Evolutionary conservation across 305 asterid genomes (phyloP), one percentile per base, ranked within the genome.

Genomic region (Lippia alba): DNA sequence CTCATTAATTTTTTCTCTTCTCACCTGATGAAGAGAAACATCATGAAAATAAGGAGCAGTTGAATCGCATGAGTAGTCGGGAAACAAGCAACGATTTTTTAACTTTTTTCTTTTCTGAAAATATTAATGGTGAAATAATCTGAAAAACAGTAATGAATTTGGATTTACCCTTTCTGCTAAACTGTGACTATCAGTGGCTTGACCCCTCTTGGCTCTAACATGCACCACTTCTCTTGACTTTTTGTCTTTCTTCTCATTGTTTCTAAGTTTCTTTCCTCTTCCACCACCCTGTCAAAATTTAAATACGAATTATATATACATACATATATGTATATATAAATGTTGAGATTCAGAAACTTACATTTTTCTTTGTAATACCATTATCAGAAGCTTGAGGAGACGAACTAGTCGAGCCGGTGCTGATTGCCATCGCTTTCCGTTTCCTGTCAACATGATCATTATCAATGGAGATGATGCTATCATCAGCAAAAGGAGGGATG

Each of bases 171-270:
- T 84, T 85, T 92, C 98, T 57, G 97, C 98, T 84, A 92, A 84
- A 74, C 98, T 92, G 79, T 92, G 98, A 79, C 97, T 92, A 76
- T 92, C 96, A 33, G 97, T 92, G 17, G 98, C 98, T 67, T 92
- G 93, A 33, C 98, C 97, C 66, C 97, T 87, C 75, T 76, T 89
- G 32, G 98, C 98, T 77, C 98, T 87, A 58, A 92, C 97, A 80
- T 92, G 97, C 40, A 92, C 91, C 64, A 91, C 98, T 59, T 87
- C 96, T 40, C 73, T 56, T 63, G 81, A 74, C 17, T 73, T 66
- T 39, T 80, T 85, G n/a, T 70, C 88, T 79, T 69, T 82, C 60
- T 79, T 80, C 16, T 61, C 82, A 44, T 75, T 65, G 54, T 56
- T 57, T 74, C 78, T 87, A 69, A n/a, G 60, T 74, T 75, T 84